Conservation (phyloP, 1,284 basidiomycete genomes). For the Peniophora sp. region DNA sequence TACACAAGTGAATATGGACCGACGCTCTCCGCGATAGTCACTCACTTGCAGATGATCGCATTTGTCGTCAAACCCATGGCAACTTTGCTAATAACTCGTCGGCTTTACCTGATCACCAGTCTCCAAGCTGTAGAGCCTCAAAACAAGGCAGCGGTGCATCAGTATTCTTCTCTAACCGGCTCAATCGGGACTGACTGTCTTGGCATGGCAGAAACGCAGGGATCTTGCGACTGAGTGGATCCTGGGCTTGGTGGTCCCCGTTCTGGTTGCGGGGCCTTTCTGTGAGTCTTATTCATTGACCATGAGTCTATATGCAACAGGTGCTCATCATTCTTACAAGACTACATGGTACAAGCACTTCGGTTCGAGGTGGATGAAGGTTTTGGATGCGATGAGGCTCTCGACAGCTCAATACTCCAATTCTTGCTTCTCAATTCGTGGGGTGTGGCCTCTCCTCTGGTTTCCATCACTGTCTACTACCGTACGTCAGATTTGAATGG, state of each 20-base stretch:
- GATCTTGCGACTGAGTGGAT: background rate
- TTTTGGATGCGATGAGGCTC: background rate
- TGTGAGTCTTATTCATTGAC: background rate
- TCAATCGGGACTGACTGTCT: too few species aligned
- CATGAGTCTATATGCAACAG: too few species aligned
- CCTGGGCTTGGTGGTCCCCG: background rate
- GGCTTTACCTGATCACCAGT: background rate
- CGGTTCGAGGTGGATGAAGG: background rate
- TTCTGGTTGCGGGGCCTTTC: background rate
- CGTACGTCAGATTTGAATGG: background rate
- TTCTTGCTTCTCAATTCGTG: background rate
- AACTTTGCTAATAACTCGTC: background rate
- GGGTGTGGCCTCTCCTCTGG: background rate
- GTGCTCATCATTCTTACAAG: background rate
- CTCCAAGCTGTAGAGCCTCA: background rate
- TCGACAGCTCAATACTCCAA: background rate
- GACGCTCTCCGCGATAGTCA: too few species aligned
- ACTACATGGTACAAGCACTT: background rate
- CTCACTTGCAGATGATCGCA: background rate
- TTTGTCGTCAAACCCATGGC: background rate
- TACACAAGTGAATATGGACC: background rate
- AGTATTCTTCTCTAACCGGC: background rate
- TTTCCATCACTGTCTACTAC: background rate
- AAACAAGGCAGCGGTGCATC: background rate
- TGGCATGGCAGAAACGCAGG: background rate